Evolutionary conservation across 208 protist species (phyloP).

Genomic region (Trypanosoma conorhini): DNA sequence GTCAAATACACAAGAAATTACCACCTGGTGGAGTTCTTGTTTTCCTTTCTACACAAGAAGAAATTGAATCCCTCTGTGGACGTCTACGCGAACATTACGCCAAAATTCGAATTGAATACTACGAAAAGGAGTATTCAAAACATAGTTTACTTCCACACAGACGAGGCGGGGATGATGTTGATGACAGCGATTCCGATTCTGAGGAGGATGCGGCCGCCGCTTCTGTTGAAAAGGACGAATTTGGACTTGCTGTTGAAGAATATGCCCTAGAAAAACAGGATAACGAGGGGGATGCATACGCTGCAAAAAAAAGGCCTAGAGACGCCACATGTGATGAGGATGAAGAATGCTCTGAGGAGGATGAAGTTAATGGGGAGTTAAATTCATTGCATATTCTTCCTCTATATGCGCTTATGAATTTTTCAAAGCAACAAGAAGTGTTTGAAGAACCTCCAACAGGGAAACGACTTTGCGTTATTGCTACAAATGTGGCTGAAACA

Average conservation of each 20-base stretch:
- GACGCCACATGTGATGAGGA: constrained; percentile 26
- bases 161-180: constrained; percentile 7
- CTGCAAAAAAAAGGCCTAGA: constrained; percentile 32
- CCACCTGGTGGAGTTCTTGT: constrained; percentile 97
- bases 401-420: constrained; percentile 97
- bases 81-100: constrained; percentile 84
- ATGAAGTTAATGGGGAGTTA: constrained; percentile 86
- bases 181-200: constrained; percentile 20
- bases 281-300: constrained; percentile 1
- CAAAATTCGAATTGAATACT: constrained; percentile 85
- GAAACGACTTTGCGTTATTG: constrained; percentile 96
- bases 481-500: constrained; percentile 99
- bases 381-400: constrained; percentile 97
- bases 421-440: constrained; percentile 93
- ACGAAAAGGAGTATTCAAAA: constrained; percentile 77
- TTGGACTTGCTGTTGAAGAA: constrained; percentile 45
- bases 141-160: constrained; percentile 37
- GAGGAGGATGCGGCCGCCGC: constrained; percentile 9
- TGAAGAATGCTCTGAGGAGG: constrained; percentile 44
- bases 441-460: constrained; percentile 88
- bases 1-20: constrained; percentile 97
- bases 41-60: constrained; percentile 97
- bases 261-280: constrained; percentile 59
- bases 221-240: constrained; percentile 43
- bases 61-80: constrained; percentile 93